Evolutionary conservation across 306 rosid genomes (phyloP), one percentile per base, ranked within the genome.

Genomic region (barrel medic (Medicago truncatula)): DNA sequence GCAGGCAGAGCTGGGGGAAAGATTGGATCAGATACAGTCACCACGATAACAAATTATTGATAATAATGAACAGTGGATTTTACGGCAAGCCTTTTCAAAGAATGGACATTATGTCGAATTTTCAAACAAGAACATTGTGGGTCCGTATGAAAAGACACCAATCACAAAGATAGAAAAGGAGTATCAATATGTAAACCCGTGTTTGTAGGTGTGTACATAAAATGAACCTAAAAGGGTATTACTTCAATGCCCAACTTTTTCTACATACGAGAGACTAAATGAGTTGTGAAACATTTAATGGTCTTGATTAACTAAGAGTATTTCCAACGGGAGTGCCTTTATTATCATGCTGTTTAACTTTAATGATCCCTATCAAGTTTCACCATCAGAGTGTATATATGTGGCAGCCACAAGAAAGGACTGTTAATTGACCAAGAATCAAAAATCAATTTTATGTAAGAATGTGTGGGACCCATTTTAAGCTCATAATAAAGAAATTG

Each of bases 71-170:
- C 57, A 34, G 62, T 7, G 25, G 36, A 18, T 73, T 66, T 31
- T 39, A 8, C 3, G 9, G 12, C 53, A 40, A 46, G 13, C 68
- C 38, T 50, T 73, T 25, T 25, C 53, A 67, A 67, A 46, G 15
- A 62, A 62, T 4, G 23, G 31, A 12, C 50, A 15, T 36, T 40
- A 43, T 11, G 39, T 20, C 17, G 50, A 60, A 34, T 39, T 68
- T 72, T 56, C 65, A 78, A 62, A 83, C 57, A 78, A 41, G 59
- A 74, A 52, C 40, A 12, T 16, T 21, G 9, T 43, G 36, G 52
- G 52, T 63, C 52, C 20, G n/a, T 49, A 54, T 53, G 57, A 62
- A 70, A 76, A 73, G 62, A 73, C 62, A 36, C 16, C 56, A 23
- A 73, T 70, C 54, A 21, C 15, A 46, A 49, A 49, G 17, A 46